Base-by-base conservation (phyloP, 164 flowering plant species). In the Stephania cephalantha region DNA sequence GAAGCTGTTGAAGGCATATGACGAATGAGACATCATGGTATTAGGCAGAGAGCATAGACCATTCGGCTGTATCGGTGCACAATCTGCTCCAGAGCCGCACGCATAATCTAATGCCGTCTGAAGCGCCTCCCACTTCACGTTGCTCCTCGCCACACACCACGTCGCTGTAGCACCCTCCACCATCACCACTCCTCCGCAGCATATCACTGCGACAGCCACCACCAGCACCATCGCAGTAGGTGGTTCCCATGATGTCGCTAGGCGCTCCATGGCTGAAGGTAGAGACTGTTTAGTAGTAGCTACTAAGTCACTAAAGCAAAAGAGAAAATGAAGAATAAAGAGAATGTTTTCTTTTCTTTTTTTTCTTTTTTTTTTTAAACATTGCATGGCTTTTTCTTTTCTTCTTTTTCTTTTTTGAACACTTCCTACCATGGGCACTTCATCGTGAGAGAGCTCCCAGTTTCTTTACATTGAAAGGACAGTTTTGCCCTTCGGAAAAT, bases 1-100 rank as follows among this genome's bases (percentile, higher is more conserved):
- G 72, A 76, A 91, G 79, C 97, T 93, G 77, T 93, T 88, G 84
- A 86, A 90, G 31, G 98, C 98, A 69, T 91, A 93, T 9, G 98
- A 91, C 55, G 98, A 92, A 64, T 93, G 98, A 7, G 90, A 89
- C 7, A 81, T 86, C 17, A 90, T 9, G 2, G 98, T 90, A 78
- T 91, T 91, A 1, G 98, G 98, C 2, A 90, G 86, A 77, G 69
- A 93, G 71, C 98, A 93, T 9, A 89, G 87, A 0, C 97, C 95
- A 13, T 76, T 55, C 1, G 88, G 18, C 79, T 69, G 87, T 1
- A 93, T 63, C 0, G 97, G 95, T 0, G 79, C 68, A 71, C 98
- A 93, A 76, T 91, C 98, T 1, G 92, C 95, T 0, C 95, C 98
- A 2, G 86, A 65, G 5, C 79, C 82, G 70, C 98, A 91, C 4